Conservation (phyloP, 805 yeast genomes). For the Starmerella roubikii region DNA sequence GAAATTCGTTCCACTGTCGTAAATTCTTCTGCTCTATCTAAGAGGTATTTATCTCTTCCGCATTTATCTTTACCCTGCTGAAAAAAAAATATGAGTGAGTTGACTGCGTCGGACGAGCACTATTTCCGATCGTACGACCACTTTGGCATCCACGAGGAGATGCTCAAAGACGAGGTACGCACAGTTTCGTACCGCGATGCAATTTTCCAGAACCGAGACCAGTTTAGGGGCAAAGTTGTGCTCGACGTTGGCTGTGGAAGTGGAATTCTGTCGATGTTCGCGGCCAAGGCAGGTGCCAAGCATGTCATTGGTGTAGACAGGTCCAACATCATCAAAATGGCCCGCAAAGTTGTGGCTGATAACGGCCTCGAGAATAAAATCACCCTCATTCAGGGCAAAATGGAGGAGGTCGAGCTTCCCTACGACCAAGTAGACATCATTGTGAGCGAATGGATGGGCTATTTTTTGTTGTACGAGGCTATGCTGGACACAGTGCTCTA, state of each 20-base stretch:
- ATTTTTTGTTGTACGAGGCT: constrained; percentile 85
- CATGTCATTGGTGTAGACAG: constrained; percentile 96
- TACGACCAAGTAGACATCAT: constrained; percentile 84
- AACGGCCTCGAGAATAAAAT: constrained; percentile 80
- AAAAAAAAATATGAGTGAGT: constrained; percentile 1
- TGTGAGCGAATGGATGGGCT: constrained; percentile 99
- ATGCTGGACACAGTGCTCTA: constrained; percentile 92
- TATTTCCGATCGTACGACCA: constrained; percentile 93
- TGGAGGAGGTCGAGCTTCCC: constrained; percentile 82
- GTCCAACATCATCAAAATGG: constrained; percentile 93
- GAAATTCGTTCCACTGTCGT: too few relatives aligned
- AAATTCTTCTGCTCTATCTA: too few relatives aligned
- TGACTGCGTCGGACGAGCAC: constrained; percentile 52
- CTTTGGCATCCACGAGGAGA: constrained; percentile 95
- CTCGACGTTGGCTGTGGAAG: constrained; percentile 99
- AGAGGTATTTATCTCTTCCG: too few relatives aligned
- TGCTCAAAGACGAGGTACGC: constrained; percentile 91
- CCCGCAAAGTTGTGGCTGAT: constrained; percentile 68
- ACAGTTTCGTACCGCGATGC: constrained; percentile 87
- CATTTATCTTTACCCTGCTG: too few relatives aligned
- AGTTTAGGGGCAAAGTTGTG: constrained; percentile 86
- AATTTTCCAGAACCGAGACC: constrained; percentile 72
- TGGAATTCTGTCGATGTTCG: constrained; percentile 94
- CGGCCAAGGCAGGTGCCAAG: constrained; percentile 96
- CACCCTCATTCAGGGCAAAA: constrained; percentile 78